These are phyloP conservation scores for Scheffersomyces parashehatae DNA, from an alignment of 1,139 yeast species.

Conservation along the genomic window DNA sequence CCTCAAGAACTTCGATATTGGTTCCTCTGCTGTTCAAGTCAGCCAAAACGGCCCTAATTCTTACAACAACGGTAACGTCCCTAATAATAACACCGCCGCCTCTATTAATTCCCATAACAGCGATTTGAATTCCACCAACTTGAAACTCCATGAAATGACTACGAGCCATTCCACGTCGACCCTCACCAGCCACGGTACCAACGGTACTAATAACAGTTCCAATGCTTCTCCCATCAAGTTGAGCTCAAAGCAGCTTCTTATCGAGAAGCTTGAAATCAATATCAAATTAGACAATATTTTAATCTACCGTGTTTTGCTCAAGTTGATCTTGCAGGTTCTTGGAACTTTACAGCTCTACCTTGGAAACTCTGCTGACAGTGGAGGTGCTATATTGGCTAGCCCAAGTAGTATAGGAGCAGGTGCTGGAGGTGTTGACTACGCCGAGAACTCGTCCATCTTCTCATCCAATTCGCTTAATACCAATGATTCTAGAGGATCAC, in stretches of 20 bases:
- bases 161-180: background rate
- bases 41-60: background rate
- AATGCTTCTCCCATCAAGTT: conserved; percentile 41
- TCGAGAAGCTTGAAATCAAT: conserved; percentile 48
- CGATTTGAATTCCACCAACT: background rate
- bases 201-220: conserved; percentile 7
- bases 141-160: background rate
- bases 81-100: conserved; percentile 5
- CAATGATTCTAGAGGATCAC: conserved; percentile 23
- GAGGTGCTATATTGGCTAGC: background rate
- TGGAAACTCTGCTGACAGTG: conserved; percentile 5
- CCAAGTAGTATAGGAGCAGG: background rate
- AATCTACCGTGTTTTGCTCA: conserved; percentile 38
- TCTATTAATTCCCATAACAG: conserved; percentile 13
- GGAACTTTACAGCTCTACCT: conserved; percentile 17
- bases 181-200: conserved; percentile 1
- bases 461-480: conserved; percentile 29
- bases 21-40: conserved; percentile 10
- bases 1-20: conserved; percentile 46
- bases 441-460: conserved; percentile 35
- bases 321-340: conserved; percentile 32
- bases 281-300: conserved; percentile 43
- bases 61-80: background rate
- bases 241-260: conserved; percentile 42
- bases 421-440: conserved; percentile 5